phyloP scores from a whole-genome alignment of 768 basidiomycete genomes.

The Dictyophora rubrovolvata region DNA sequence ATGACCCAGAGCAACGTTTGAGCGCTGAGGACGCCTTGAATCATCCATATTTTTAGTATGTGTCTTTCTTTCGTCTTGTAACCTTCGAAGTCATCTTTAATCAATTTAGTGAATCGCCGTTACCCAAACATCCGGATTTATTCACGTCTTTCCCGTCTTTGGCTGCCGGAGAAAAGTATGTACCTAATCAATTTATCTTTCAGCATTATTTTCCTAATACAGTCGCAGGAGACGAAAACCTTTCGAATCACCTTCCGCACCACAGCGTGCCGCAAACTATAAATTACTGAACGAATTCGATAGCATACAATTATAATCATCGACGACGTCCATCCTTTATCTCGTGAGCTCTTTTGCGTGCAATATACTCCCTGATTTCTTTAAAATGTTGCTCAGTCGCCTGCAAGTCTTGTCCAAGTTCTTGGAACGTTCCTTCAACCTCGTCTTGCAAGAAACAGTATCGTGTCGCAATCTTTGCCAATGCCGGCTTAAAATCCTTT shows the following conservation, averaged over 20 bases:
- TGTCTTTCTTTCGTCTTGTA: constrained; percentile 4
- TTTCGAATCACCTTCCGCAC: constrained; percentile 73
- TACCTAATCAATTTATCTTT: constrained; percentile 8
- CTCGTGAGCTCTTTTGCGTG: neutral
- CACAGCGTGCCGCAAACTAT: constrained; percentile 58
- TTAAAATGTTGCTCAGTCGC: constrained; percentile 56
- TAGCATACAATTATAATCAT: constrained; percentile 18
- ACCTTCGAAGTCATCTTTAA: constrained; percentile 1
- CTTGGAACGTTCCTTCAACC: constrained; percentile 65
- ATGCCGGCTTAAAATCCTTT: constrained; percentile 35
- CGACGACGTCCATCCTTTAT: neutral
- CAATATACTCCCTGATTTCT: constrained; percentile 40
- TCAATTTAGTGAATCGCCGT: constrained; percentile 67
- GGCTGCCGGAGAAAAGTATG: constrained; percentile 92
- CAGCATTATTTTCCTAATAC: neutral
- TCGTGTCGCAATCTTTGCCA: constrained; percentile 57
- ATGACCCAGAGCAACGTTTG: constrained; percentile 82
- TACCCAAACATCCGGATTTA: constrained; percentile 92
- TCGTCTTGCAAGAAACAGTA: constrained; percentile 66
- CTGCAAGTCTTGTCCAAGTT: constrained; percentile 61
- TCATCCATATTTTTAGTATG: constrained; percentile 88
- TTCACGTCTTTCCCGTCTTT: constrained; percentile 94
- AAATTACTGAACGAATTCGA: constrained; percentile 60
- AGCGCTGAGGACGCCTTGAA: constrained; percentile 81
- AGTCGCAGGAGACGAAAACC: constrained; percentile 58